Evolutionary conservation across 352 stramenopile species (phyloP).

Genomic region (Pythium guiyangense): DNA sequence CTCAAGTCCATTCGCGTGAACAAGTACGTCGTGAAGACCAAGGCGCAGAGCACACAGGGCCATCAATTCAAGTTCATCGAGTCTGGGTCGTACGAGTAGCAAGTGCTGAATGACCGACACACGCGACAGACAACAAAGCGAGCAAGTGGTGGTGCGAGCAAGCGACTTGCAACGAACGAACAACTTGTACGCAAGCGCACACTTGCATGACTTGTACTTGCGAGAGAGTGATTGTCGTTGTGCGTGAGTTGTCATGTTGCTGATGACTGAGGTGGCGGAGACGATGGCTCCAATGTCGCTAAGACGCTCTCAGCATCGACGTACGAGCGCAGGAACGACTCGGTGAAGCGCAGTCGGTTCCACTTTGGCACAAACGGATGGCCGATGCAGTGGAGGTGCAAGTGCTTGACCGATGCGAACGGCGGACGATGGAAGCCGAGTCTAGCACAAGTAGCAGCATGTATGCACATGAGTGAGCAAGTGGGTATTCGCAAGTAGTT

Average conservation of each 20-base stretch:
- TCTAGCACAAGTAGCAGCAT: constrained; percentile 19
- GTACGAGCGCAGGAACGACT: constrained; percentile 53
- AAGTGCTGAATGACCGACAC: too few relatives aligned
- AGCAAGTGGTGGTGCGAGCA: background rate
- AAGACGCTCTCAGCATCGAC: constrained; percentile 47
- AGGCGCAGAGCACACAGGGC: constrained; percentile 69
- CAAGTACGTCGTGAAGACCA: constrained; percentile 83
- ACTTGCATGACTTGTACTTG: too few relatives aligned
- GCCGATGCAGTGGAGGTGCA: constrained; percentile 72
- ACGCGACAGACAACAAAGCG: background rate
- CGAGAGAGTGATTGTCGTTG: too few relatives aligned
- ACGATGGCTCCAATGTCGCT: constrained; percentile 15
- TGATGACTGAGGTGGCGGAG: too few relatives aligned
- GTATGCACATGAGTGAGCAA: background rate
- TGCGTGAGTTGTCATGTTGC: too few relatives aligned
- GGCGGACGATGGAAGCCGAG: constrained; percentile 68
- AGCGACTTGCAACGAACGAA: background rate
- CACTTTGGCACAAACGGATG: constrained; percentile 53
- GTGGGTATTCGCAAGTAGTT: too few relatives aligned
- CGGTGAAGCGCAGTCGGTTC: constrained; percentile 58
- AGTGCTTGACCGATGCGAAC: constrained; percentile 66
- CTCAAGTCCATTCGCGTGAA: constrained; percentile 82
- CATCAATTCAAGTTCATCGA: constrained; percentile 86
- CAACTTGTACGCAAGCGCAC: too few relatives aligned
- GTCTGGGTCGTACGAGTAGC: constrained; percentile 62